These are phyloP conservation scores for Pseudogymnoascus sp. DNA, from an alignment of 2,329 filamentous ascomycete species.

Conservation along the genomic window DNA sequence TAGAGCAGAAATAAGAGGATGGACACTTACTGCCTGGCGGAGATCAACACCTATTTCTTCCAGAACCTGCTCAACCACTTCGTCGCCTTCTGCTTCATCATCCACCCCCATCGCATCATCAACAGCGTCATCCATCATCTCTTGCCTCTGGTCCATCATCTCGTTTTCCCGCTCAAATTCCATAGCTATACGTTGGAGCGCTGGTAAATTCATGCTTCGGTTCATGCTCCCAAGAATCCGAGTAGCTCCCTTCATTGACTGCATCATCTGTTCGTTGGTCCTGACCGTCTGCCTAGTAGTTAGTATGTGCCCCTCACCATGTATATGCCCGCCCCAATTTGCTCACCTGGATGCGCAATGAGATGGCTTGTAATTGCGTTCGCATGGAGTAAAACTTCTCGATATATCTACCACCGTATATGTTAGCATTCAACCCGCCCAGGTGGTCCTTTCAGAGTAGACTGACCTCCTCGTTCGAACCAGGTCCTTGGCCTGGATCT, in stretches of 20 bases:
- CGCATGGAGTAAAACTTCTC: conserved; percentile 99
- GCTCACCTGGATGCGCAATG: conserved; percentile 78
- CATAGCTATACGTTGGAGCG: conserved; percentile 93
- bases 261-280: conserved; percentile 99
- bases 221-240: conserved; percentile 95
- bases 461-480: conserved; percentile 75
- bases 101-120: conserved; percentile 89
- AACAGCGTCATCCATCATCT: conserved; percentile 99
- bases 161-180: conserved; percentile 99
- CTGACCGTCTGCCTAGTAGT: conserved; percentile 66
- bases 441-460: not conserved
- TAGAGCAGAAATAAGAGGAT: not conserved
- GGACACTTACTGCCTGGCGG: conserved; percentile 68
- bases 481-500: conserved; percentile 96
- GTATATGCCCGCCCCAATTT: conserved; percentile 9
- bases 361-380: conserved; percentile 94
- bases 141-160: conserved; percentile 97
- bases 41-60: conserved; percentile 96
- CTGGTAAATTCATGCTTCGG: conserved; percentile 91
- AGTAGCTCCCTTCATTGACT: conserved; percentile 97
- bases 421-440: not conserved
- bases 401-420: conserved; percentile 59
- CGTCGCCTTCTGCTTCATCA: conserved; percentile 91
- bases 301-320: not conserved
- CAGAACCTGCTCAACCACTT: conserved; percentile 91